Base-by-base conservation (phyloP, 805 yeast species). In the Yarrowia deformans region DNA sequence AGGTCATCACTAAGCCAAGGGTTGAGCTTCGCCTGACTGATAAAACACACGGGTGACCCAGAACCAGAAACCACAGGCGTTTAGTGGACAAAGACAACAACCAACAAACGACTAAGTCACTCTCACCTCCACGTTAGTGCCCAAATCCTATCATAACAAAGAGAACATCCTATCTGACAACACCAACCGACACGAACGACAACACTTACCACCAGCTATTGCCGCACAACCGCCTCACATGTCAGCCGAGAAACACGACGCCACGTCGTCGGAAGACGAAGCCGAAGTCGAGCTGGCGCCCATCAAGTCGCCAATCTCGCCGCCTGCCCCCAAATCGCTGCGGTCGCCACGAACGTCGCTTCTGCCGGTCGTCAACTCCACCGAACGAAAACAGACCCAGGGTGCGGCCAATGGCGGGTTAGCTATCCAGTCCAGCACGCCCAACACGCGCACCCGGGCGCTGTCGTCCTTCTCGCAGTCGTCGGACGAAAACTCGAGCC, bases 381-480 rank as follows among this genome's bases (percentile, higher is more conserved):
- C 34, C 18, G 61, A 55, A 8, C 61, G 61, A 8, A 40, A 37
- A 29, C 35, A 39, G 29, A 55, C 46, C 23, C 46, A 40, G 19
- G 40, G 8, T 14, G 18, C 54, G 34, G 18, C 43, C 5, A 3
- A 23, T 6, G 12, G 9, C 12, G 7, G 45, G 14, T 1, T 37
- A 1, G 19, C 12, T 9, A n/a, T 8, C 8, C 45, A 19, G 14
- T 19, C 46, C 14, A 55, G 61, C n/a, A 55, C 61, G 16, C 61
- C 61, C 6, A 40, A 37, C 23, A 23, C 61, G 6, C 66, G 66
- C 8, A 43, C 66, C 8, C 56, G 68, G 9, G 56, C 68, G 1
- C 45, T 48, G 1, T 63, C 68, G 39, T 19, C 46, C 29, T 63
- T 63, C 8, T 63, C 68, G n/a, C 68, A 63, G 48, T 63, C 68